Evolutionary conservation across 345 rosid genomes (phyloP).

Genomic region (Anacardium occidentale): DNA sequence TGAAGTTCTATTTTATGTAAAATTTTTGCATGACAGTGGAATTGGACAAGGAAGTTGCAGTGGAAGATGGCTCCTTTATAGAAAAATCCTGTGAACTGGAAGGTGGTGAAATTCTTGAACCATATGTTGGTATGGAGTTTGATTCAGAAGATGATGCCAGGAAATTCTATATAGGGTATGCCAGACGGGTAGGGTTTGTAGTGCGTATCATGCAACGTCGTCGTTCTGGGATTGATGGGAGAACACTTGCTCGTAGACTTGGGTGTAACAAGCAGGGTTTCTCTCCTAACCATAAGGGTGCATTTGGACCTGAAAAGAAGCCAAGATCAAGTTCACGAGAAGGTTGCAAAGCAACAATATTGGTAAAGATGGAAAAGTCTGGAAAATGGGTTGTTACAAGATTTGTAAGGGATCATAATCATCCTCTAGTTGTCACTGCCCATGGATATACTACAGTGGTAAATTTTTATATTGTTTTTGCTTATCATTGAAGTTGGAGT

Average conservation of each 20-base stretch:
- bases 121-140: slow-evolving; percentile 77
- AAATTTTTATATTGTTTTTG: slow-evolving; percentile 28
- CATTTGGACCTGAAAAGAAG: slow-evolving; percentile 50
- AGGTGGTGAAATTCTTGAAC: slow-evolving; percentile 45
- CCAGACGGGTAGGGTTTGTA: slow-evolving; percentile 59
- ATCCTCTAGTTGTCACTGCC: slow-evolving; percentile 52
- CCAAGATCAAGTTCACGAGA: slow-evolving; percentile 64
- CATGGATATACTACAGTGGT: slow-evolving; percentile 51
- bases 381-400: slow-evolving; percentile 84
- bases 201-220: slow-evolving; percentile 85
- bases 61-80: slow-evolving; percentile 32
- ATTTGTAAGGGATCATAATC: slow-evolving; percentile 76
- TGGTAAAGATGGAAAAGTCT: slow-evolving; percentile 73
- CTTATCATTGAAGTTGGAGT: neutral
- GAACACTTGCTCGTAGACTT: slow-evolving; percentile 77
- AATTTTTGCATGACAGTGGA: slow-evolving; percentile 43
- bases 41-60: slow-evolving; percentile 36
- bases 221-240: slow-evolving; percentile 70
- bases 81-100: slow-evolving; percentile 38
- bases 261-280: slow-evolving; percentile 88
- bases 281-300: slow-evolving; percentile 47
- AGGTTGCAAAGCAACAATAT: slow-evolving; percentile 81
- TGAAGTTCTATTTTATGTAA: neutral
- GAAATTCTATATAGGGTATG: slow-evolving; percentile 62
- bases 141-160: slow-evolving; percentile 75